Base-by-base conservation (phyloP, 2,329 filamentous ascomycete genomes). In the Fusarium falciforme region DNA sequence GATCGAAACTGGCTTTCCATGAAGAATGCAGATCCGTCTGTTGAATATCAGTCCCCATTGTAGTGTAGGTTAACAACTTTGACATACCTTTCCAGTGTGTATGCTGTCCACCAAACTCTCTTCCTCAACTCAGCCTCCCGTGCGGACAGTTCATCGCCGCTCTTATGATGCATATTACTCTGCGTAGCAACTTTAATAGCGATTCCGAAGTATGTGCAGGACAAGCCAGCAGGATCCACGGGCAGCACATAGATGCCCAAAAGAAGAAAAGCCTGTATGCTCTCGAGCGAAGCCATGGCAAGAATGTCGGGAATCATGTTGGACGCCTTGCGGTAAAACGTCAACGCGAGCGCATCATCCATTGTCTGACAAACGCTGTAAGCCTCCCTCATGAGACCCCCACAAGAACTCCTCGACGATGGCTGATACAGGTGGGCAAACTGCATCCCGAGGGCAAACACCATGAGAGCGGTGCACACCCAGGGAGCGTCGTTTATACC, bases 31-130 rank as follows among this genome's bases (percentile, higher is more conserved):
- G 22, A 70, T 72, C 17, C 70, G 68, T 17, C 76, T 77, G 17
- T 17, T 8, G 11, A 17, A 35, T 31, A 38, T 76, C 12, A 74
- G 66, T 25, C 25, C 1, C 27, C 2, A 6, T 20, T 22, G 22
- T 22, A 22, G 22, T 22, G 22, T 22, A 22, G 22, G 22, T 22
- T 22, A 22, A 22, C 22, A 22, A 22, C 22, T 22, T 22, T 22
- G 1, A 20, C 57, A 6, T 22, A 77, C 74, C 74, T 74, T 57
- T 78, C 72, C 3, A 76, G 42, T 10, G 66, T 69, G 29, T 74
- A 77, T 7, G 72, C 66, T 11, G 76, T 78, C 76, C 76, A 77
- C 76, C 76, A 77, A 40, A 77, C 66, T 14, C 74, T 62, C n/a
- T 76, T 77, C 14, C 66, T 38, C 4, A 76, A 35, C 54, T 74